Base-by-base conservation (phyloP, 2,329 filamentous ascomycete species). In the Clonostachys chloroleuca region DNA sequence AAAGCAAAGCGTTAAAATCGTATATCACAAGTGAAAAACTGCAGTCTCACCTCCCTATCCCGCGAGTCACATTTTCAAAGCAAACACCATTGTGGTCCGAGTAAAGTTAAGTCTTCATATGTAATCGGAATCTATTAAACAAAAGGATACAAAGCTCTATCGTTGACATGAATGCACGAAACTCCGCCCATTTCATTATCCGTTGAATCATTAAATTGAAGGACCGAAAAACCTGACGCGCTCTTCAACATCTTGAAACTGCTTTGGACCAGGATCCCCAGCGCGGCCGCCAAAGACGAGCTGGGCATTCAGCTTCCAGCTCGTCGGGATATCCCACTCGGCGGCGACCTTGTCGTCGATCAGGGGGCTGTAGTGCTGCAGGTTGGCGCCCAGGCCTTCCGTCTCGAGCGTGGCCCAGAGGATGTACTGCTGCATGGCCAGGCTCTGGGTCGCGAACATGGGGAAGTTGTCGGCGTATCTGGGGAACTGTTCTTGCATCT, bases 321-420 rank as follows among this genome's bases (percentile, higher is more conserved):
- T 77, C 16, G 69, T 60, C 40, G 88, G 86, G 33, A 95, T 58
- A 49, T 77, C 77, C 87, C 89, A 96, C 56, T 81, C 72, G 51
- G 69, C 73, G 40, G 77, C 70, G 45, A 91, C 86, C 71, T 84
- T 81, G 54, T 77, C 75, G 69, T 95, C 87, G 56, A 95, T 81
- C 49, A 96, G 68, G 17, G 90, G 90, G 79, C 90, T 94, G 77
- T 95, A 95, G 74, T 96, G 91, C 77, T 96, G 91, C 45, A 96
- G 78, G 77, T 92, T 95, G 63, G 86, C 87, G 54, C 90, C 90
- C 47, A 95, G 80, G 30, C 91, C 90, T 64, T 94, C 89, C 51
- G 84, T 77, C 71, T 92, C 87, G 48, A 96, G 81, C 5, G 85
- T 87, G n/a, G 84, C 85, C 91, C 91, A 96, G 56, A 90, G 64